phyloP scores from a whole-genome alignment of 2,329 filamentous ascomycete genomes.

The Diplocarpon rosae region DNA sequence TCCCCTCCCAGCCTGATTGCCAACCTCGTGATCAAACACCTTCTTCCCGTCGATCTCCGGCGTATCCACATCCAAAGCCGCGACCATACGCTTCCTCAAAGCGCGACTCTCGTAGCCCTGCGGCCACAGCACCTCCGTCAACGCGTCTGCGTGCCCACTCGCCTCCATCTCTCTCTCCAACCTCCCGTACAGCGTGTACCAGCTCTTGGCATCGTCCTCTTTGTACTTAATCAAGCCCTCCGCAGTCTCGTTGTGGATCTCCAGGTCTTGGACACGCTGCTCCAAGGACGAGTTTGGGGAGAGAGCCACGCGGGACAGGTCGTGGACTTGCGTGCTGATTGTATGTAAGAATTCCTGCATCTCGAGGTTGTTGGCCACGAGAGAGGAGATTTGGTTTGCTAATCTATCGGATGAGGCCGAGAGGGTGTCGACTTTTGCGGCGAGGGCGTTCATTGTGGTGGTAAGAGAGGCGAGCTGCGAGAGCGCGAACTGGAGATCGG shows the following conservation, averaged over 20 bases:
- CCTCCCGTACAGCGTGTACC: not conserved
- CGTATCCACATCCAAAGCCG: not conserved
- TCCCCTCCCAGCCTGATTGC: slow-evolving; percentile 5
- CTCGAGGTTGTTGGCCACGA: not conserved
- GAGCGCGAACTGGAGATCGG: not conserved
- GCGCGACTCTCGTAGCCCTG: slow-evolving; percentile 5
- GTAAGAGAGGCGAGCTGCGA: not conserved
- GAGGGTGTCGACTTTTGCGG: not conserved
- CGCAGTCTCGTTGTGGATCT: not conserved
- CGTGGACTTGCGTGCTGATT: not conserved
- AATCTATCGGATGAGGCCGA: not conserved
- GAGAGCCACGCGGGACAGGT: not conserved
- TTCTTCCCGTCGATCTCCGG: not conserved
- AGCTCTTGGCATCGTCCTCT: not conserved
- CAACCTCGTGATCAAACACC: slow-evolving; percentile 2
- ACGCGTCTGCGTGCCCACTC: slow-evolving; percentile 2
- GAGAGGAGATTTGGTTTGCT: not conserved
- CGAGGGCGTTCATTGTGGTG: not conserved
- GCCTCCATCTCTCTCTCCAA: not conserved
- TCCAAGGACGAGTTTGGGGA: not conserved
- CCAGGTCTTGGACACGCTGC: not conserved
- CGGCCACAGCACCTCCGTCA: slow-evolving; percentile 9
- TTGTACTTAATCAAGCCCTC: too few relatives aligned
- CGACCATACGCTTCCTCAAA: not conserved
- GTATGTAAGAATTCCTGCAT: not conserved